These are phyloP conservation scores for Rhododendron williamsianum DNA, from an alignment of 148 eudicot genomes.

Conservation along the genomic window DNA sequence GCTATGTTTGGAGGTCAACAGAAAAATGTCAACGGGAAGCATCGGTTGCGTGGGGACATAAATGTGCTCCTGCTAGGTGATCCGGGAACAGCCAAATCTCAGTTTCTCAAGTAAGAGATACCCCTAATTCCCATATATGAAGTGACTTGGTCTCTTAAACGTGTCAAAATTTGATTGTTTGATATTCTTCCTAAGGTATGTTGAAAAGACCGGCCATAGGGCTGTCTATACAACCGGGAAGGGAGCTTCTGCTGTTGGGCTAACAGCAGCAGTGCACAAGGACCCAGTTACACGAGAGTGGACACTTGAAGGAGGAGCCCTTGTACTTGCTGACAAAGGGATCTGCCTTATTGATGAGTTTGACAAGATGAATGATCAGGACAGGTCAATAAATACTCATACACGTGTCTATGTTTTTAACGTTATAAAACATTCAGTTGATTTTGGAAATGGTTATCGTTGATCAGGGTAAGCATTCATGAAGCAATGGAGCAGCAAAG, in stretches of 20 bases:
- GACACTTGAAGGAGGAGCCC: constrained; percentile 99
- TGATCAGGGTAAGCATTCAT: constrained; percentile 88
- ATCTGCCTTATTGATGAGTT: constrained; percentile 95
- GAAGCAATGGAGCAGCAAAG: constrained; percentile 99
- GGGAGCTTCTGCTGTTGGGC: constrained; percentile 99
- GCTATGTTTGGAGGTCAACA: constrained; percentile 99
- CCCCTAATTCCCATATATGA: neutral
- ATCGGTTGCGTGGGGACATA: constrained; percentile 88
- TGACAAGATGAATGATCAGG: constrained; percentile 99
- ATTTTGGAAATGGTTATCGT: neutral
- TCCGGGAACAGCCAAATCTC: constrained; percentile 98
- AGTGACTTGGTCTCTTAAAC: neutral
- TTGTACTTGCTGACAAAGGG: constrained; percentile 94
- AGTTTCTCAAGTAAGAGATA: constrained; percentile 76
- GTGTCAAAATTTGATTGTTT: neutral
- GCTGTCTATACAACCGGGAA: constrained; percentile 98
- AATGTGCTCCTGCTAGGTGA: constrained; percentile 93
- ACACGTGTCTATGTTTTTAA: neutral
- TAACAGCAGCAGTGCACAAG: constrained; percentile 96
- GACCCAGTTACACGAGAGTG: constrained; percentile 97
- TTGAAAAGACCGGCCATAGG: constrained; percentile 93
- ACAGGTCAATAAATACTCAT: constrained; percentile 42
- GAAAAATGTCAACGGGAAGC: constrained; percentile 92
- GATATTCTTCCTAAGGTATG: constrained; percentile 47
- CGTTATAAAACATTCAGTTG: neutral